Evolutionary conservation across 225 moss, liverwort and hornwort genomes (phyloP).

Genomic region (Sphagnum contortum): DNA sequence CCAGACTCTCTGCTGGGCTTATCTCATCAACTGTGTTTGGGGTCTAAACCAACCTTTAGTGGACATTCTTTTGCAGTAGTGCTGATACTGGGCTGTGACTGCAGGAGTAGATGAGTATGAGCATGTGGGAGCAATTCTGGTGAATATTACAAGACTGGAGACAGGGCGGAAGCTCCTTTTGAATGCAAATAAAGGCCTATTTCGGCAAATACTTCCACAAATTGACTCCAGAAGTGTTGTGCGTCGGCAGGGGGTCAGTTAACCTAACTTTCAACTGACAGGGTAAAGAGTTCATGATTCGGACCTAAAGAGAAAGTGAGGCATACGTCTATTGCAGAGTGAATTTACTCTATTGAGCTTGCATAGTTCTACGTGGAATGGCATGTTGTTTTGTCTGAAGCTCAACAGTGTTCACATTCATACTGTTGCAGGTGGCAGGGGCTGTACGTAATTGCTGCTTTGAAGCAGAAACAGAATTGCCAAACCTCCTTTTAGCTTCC

Average conservation of each 20-base stretch:
- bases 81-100: background rate
- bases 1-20: no score
- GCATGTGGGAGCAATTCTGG: conserved; percentile 70
- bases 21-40: no score
- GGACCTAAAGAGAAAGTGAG: no score
- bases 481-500: conserved; percentile 68
- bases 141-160: conserved; percentile 65
- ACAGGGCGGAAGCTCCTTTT: conserved; percentile 60
- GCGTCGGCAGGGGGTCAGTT: conserved; percentile 60
- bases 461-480: conserved; percentile 67
- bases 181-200: conserved; percentile 48
- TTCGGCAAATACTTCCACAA: conserved; percentile 79
- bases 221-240: conserved; percentile 86
- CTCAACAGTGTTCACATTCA: no score
- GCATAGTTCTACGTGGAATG: no score
- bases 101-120: conserved; percentile 60
- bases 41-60: no score
- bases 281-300: no score
- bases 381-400: no score
- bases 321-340: no score
- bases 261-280: no score
- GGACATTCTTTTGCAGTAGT: background rate
- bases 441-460: conserved; percentile 91
- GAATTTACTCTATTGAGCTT: no score
- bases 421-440: conserved; percentile 48